Evolutionary conservation across 768 basidiomycete species (phyloP), one percentile per base, ranked within the genome.

Genomic region (Ramaria sp.): DNA sequence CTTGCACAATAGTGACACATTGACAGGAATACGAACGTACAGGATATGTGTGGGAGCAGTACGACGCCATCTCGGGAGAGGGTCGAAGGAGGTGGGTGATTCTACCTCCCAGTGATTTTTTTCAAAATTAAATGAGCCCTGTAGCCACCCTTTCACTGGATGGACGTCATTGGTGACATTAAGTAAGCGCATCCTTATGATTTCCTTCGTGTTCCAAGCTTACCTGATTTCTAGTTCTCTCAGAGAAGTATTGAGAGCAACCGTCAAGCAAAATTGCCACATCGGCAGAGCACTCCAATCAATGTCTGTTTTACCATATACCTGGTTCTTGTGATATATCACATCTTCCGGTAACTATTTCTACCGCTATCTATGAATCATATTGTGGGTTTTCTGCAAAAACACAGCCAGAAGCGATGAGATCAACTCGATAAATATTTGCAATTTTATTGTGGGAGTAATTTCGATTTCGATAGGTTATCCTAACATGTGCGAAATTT

Each of bases 11-110:
- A 37, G 43, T 42, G 28, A 55, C 50, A 45, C 36, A 38, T 47
- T 27, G 48, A 13, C 60, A 93, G 89, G 91, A 96, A 69, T 96
- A 91, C 65, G 75, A 90, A 63, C 78, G 87, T 27, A 96, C 93
- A 3, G 93, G 92, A 3, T 95, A 91, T 65, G 90, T 91, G 15
- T 98, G 94, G 94, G 94, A 98, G 68, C 95, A 97, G 67, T 98
- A 97, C 65, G 85, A 97, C 66, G 72, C 91, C 1, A 66, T 73
- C 3, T 88, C 80, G 15, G 94, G 94, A 16, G 78, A 90, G 65
- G 94, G 94, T 1, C 75, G 75, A 64, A 70, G 94, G 71, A 95
- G 90, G 88, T 86, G 57, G n/a, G 73, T 61, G 4, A 18, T 20
- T 37, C 20, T 18, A 37, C 52, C 39, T 16, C n/a, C 36, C 36